Percentiles rank a stretch among this genome's conserved stretches.
Conservation (phyloP, 257 asterid genomes). For the Capsicum pubescens region DNA sequence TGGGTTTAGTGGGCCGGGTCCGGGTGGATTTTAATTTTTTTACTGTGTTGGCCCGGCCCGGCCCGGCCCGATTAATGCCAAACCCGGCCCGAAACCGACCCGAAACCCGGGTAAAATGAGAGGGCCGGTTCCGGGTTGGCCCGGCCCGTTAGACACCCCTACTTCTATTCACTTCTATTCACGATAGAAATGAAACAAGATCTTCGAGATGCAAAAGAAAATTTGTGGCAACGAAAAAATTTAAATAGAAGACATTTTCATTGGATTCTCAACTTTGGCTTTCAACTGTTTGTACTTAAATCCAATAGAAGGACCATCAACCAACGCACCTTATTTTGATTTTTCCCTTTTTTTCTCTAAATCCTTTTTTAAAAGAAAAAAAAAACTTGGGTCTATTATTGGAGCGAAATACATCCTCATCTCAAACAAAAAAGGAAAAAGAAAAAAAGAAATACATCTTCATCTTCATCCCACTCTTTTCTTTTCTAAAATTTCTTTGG, state of each 20-base stretch:
- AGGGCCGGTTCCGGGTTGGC: too few relatives aligned
- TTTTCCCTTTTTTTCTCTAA: not conserved
- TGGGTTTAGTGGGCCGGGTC: too few relatives aligned
- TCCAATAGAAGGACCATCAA: constrained; percentile 29
- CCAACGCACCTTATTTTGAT: not conserved
- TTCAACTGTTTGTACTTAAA: constrained; percentile 24
- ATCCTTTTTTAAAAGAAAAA: too few relatives aligned
- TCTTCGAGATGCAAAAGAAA: not conserved
- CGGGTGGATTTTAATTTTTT: too few relatives aligned
- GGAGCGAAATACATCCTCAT: not conserved
- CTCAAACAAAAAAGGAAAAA: too few relatives aligned
- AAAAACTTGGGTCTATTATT: not conserved
- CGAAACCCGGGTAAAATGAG: too few relatives aligned
- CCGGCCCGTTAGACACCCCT: too few relatives aligned
- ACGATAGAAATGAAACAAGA: not conserved
- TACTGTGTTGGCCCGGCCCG: too few relatives aligned
- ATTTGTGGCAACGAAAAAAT: not conserved
- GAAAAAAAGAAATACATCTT: not conserved
- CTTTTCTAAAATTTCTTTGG: not conserved
- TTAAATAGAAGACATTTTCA: constrained; percentile 12
- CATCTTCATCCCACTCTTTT: not conserved
- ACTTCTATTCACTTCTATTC: too few relatives aligned
- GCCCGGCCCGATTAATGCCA: too few relatives aligned
- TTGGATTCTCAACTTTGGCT: constrained; percentile 33
- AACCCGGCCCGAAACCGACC: too few relatives aligned